Base-by-base conservation (phyloP, 2,329 filamentous ascomycete genomes). In the Cladosporium colombiae region DNA sequence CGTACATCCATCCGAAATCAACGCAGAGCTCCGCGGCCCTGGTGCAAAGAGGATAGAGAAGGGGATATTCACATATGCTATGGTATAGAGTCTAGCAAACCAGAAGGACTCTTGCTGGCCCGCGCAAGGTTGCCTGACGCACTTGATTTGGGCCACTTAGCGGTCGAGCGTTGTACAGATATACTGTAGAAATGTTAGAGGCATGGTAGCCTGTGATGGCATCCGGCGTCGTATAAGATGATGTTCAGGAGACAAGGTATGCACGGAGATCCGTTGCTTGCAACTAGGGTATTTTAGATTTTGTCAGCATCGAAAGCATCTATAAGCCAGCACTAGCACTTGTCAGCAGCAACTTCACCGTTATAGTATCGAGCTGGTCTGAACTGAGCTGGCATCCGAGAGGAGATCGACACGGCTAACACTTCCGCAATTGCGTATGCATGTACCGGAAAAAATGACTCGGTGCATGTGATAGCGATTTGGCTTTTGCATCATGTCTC, bases 1-100 rank as follows among this genome's bases (percentile, higher is more conserved):
- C 18, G 50, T 46, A 29, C 61, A 63, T 44, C 61, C 61, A 7
- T 55, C 49, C 2, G n/a, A 56, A 13, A 55, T 63, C 25, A 63
- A 56, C 18, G 50, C 37, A 23, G 27, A 52, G 46, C 59, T 62
- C 31, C 31, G 21, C 14, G 59, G 59, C 6, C 59, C 59, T 53
- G 59, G 59, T 4, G 59, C 59, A 13, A 62, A 52, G 46, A 62
- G 7, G 14, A 52, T 62, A 18, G 46, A 53, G n/a, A 50, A 50
- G 5, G 59, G 59, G 14, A 21, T 52, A 1, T 62, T 62, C 23
- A 21, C 23, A 21, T 62, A 52, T 27, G 29, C 27, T 16, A 50
- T 52, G 31, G 59, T 62, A 8, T 62, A 62, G 59, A 25, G 49
- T 52, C 25, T 18, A 29, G 23, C 49, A 46, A 23, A 52, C 49